Conservation (phyloP, 2,329 filamentous ascomycete species). For the Cladosporium sp. region DNA sequence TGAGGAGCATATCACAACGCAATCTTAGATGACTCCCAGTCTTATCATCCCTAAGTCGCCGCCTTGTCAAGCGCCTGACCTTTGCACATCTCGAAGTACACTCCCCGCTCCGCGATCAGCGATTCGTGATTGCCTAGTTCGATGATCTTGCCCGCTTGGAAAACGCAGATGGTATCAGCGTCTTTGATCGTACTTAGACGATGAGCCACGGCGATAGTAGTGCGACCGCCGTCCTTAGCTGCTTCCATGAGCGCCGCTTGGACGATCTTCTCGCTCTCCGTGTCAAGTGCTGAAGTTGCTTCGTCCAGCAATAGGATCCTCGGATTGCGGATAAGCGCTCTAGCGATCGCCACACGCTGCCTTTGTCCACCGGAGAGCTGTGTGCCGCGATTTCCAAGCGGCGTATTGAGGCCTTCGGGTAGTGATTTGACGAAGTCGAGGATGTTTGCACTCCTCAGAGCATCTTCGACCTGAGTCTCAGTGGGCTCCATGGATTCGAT, state of each 20-base stretch:
- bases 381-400: constrained; percentile 26
- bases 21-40: not conserved
- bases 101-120: constrained; percentile 40
- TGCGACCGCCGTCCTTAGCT: constrained; percentile 30
- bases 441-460: constrained; percentile 26
- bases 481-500: constrained; percentile 13
- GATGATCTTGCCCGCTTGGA: constrained; percentile 40
- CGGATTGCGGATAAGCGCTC: constrained; percentile 27
- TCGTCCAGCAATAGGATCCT: constrained; percentile 28
- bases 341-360: constrained; percentile 28
- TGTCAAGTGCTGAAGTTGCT: constrained; percentile 29
- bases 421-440: constrained; percentile 26
- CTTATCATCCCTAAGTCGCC: not conserved
- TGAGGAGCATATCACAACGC: not conserved
- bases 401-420: constrained; percentile 31
- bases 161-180: constrained; percentile 45
- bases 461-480: constrained; percentile 22
- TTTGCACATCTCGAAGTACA: constrained; percentile 41
- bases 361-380: constrained; percentile 30
- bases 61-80: constrained; percentile 38
- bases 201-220: constrained; percentile 46
- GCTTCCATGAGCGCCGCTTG: constrained; percentile 37
- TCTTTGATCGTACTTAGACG: constrained; percentile 44
- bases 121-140: constrained; percentile 41
- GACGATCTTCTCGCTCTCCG: constrained; percentile 28